phyloP scores from a whole-genome alignment of 1,139 yeast genomes.

The Yamadazyma spencermartinsiae region DNA sequence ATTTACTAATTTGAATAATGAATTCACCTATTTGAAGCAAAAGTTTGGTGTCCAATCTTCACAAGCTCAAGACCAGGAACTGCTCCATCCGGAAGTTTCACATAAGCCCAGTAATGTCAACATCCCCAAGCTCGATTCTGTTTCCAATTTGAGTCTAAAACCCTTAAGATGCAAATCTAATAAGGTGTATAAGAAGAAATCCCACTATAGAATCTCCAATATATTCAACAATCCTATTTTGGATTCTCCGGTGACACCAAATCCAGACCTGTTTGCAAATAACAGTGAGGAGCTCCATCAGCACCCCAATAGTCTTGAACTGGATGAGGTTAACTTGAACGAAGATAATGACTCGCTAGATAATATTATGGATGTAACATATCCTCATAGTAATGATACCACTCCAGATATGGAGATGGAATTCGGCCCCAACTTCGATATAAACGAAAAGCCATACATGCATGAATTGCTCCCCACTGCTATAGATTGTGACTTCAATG shows the following conservation, averaged over 20 bases:
- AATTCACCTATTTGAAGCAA: constrained; percentile 38
- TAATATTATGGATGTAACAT: constrained; percentile 11
- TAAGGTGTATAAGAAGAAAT: constrained; percentile 41
- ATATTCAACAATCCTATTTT: constrained; percentile 28
- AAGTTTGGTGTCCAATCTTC: constrained; percentile 8
- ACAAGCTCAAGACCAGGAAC: background rate
- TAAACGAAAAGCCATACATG: constrained; percentile 5
- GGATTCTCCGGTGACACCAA: constrained; percentile 11
- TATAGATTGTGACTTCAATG: constrained; percentile 10
- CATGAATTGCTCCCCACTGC: constrained; percentile 3
- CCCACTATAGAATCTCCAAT: constrained; percentile 40
- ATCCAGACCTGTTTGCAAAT: background rate
- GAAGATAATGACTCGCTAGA: constrained; percentile 6
- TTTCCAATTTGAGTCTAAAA: constrained; percentile 40
- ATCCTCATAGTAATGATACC: constrained; percentile 13
- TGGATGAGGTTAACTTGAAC: background rate
- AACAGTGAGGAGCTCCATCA: background rate
- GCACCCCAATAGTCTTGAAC: background rate
- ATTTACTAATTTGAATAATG: constrained; percentile 49
- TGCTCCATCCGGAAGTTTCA: background rate
- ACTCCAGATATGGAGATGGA: constrained; percentile 11
- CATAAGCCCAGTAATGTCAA: constrained; percentile 7
- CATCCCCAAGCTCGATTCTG: constrained; percentile 40
- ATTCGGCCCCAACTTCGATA: constrained; percentile 3
- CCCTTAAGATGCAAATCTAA: constrained; percentile 40